A percentile compares a stretch with the other conserved stretches of the same genome.
These are phyloP conservation scores for Boletus speciosus DNA, from an alignment of 768 basidiomycete genomes.

Conservation along the genomic window DNA sequence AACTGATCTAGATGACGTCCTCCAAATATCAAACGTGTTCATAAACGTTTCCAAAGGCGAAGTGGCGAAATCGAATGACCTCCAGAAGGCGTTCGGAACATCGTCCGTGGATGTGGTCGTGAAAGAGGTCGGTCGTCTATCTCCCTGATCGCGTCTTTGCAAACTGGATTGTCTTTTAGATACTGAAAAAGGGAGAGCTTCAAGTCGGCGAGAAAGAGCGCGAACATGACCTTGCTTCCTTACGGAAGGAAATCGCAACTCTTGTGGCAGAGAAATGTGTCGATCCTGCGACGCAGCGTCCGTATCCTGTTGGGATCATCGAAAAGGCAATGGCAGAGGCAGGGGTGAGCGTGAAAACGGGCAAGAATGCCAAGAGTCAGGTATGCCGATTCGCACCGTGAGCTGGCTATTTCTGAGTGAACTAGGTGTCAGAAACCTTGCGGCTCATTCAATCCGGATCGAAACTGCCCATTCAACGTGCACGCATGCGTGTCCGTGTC, in stretches of 20 bases:
- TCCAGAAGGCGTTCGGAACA: constrained; percentile 89
- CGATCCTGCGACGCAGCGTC: constrained; percentile 83
- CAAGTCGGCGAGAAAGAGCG: constrained; percentile 98
- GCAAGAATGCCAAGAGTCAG: constrained; percentile 94
- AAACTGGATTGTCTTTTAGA: constrained; percentile 43
- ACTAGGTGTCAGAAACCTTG: constrained; percentile 86
- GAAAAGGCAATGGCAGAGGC: constrained; percentile 97
- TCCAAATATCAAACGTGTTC: constrained; percentile 96
- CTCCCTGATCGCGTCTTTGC: neutral
- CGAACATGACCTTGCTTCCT: constrained; percentile 78
- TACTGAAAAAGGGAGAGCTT: constrained; percentile 92
- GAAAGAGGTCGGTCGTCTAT: constrained; percentile 59
- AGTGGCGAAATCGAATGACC: constrained; percentile 82
- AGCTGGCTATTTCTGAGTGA: neutral
- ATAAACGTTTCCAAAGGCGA: constrained; percentile 96
- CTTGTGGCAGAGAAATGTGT: constrained; percentile 95
- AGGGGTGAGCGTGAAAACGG: constrained; percentile 84
- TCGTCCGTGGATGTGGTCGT: constrained; percentile 68
- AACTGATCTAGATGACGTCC: constrained; percentile 89
- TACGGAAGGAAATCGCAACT: constrained; percentile 89
- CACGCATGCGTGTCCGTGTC: constrained; percentile 88
- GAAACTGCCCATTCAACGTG: constrained; percentile 88
- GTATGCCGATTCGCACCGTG: constrained; percentile 36
- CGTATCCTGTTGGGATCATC: constrained; percentile 92
- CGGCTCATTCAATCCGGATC: constrained; percentile 76